These are phyloP conservation scores for Fraxinus cuspidata DNA, from an alignment of 257 asterid species.

Conservation along the genomic window DNA sequence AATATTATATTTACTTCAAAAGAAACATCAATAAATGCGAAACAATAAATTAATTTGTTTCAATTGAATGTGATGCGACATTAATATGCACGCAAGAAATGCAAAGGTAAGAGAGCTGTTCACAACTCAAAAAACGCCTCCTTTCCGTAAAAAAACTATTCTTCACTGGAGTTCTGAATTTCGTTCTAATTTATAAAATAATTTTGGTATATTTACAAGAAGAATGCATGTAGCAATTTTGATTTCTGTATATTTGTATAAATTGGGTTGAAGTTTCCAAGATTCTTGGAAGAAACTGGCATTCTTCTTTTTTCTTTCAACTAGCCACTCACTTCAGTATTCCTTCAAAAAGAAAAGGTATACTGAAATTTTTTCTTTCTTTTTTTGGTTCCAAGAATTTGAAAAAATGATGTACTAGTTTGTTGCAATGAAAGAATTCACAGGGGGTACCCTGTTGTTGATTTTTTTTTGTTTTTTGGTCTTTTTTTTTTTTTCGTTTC, in stretches of 20 bases:
- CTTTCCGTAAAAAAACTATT: slow-evolving; percentile 32
- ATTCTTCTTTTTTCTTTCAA: background rate
- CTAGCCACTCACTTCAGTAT: background rate
- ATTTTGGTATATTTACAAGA: background rate
- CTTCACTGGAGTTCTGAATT: background rate
- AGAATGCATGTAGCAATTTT: background rate
- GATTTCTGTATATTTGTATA: background rate
- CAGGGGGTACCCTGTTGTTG: slow-evolving; percentile 20
- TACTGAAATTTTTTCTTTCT: background rate
- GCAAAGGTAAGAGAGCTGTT: slow-evolving; percentile 43
- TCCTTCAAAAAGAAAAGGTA: slow-evolving; percentile 19
- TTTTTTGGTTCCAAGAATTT: background rate
- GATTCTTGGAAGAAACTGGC: background rate
- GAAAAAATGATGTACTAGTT: slow-evolving; percentile 5
- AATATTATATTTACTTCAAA: background rate
- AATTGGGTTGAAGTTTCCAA: background rate
- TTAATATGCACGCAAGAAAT: slow-evolving; percentile 26
- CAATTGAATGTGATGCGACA: slow-evolving; percentile 28
- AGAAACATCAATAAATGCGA: slow-evolving; percentile 30
- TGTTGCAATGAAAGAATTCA: slow-evolving; percentile 7
- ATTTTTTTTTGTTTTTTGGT: slow-evolving; percentile 1
- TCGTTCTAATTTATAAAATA: background rate
- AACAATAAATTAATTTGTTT: slow-evolving; percentile 26
- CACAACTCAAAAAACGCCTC: slow-evolving; percentile 42
- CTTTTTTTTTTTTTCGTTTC: background rate